Percentiles rank a stretch among this genome's conserved stretches.
Evolutionary conservation across 352 stramenopile genomes (phyloP).

Genomic region (Phytophthora pini): DNA sequence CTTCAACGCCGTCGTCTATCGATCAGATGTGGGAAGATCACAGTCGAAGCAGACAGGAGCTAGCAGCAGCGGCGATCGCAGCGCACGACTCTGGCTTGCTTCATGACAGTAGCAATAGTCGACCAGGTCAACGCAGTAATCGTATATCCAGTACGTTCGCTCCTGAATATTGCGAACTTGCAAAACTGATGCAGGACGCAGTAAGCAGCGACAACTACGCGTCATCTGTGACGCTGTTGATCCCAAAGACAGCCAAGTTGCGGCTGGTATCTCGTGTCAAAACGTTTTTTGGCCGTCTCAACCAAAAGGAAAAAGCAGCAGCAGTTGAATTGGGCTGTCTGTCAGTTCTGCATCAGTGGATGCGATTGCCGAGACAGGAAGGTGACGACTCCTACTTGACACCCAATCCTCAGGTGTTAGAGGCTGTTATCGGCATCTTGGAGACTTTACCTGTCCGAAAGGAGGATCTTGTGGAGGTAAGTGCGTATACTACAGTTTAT

Average conservation of each 20-base stretch:
- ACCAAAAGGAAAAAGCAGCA: slow-evolving; percentile 52
- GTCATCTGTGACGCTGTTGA: slow-evolving; percentile 72
- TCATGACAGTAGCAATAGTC: slow-evolving; percentile 10
- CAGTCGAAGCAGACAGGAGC: slow-evolving; percentile 53
- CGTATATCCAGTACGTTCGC: slow-evolving; percentile 53
- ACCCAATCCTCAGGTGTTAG: slow-evolving; percentile 72
- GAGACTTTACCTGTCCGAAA: slow-evolving; percentile 68
- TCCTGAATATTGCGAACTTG: slow-evolving; percentile 63
- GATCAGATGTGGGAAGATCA: slow-evolving; percentile 76
- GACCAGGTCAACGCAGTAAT: slow-evolving; percentile 22
- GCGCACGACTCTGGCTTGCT: slow-evolving; percentile 16
- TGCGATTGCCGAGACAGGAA: slow-evolving; percentile 38
- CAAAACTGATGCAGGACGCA: slow-evolving; percentile 73
- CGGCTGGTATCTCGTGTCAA: slow-evolving; percentile 76
- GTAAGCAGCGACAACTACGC: slow-evolving; percentile 80
- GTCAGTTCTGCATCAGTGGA: slow-evolving; percentile 63
- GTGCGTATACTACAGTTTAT: slow-evolving; percentile 16
- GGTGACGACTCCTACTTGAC: slow-evolving; percentile 4
- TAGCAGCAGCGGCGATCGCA: slow-evolving; percentile 36
- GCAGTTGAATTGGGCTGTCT: slow-evolving; percentile 73
- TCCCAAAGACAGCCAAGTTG: slow-evolving; percentile 80
- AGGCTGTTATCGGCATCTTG: slow-evolving; percentile 58
- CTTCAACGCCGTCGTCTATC: slow-evolving; percentile 21
- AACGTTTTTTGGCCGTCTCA: slow-evolving; percentile 71
- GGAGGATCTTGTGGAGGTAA: slow-evolving; percentile 66